phyloP scores from a whole-genome alignment of 1,139 yeast species.

The Magnusiomyces suaveolens region DNA sequence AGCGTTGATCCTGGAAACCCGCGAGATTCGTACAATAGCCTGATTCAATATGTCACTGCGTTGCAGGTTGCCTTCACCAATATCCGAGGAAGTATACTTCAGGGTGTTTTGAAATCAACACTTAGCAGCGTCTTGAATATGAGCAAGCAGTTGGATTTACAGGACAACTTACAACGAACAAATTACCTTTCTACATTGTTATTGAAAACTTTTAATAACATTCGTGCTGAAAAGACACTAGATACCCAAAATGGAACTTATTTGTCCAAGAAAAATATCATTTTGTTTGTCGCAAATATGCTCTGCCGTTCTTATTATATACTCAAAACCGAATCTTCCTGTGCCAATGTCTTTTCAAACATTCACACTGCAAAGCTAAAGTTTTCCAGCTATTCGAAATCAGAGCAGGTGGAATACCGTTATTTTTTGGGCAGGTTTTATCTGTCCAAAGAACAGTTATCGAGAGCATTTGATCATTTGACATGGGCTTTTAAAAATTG shows the following conservation, averaged over 20 bases:
- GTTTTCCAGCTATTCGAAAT: conserved; percentile 38
- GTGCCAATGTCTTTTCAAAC: conserved; percentile 68
- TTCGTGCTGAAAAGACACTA: conserved; percentile 45
- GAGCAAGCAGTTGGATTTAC: conserved; percentile 41
- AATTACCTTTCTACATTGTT: conserved; percentile 49
- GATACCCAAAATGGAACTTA: conserved; percentile 33
- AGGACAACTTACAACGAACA: conserved; percentile 34
- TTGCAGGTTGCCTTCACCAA: conserved; percentile 53
- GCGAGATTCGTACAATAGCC: conserved; percentile 49
- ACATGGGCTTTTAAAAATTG: conserved; percentile 50
- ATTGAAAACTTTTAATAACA: conserved; percentile 52
- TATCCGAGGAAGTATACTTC: conserved; percentile 42
- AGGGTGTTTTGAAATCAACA: conserved; percentile 38
- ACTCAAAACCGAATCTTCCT: conserved; percentile 54
- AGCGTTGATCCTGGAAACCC: conserved; percentile 54
- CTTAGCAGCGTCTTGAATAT: conserved; percentile 41
- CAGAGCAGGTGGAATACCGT: conserved; percentile 56
- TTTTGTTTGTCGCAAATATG: conserved; percentile 47
- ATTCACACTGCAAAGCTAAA: conserved; percentile 51
- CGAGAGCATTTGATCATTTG: conserved; percentile 49
- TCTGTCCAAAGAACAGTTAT: conserved; percentile 49
- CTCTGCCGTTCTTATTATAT: conserved; percentile 56
- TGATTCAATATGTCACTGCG: conserved; percentile 44
- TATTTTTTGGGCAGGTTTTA: conserved; percentile 60
- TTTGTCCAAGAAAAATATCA: conserved; percentile 40